Conservation (phyloP, 495 filamentous ascomycete genomes). For the Trichoderma reesei region DNA sequence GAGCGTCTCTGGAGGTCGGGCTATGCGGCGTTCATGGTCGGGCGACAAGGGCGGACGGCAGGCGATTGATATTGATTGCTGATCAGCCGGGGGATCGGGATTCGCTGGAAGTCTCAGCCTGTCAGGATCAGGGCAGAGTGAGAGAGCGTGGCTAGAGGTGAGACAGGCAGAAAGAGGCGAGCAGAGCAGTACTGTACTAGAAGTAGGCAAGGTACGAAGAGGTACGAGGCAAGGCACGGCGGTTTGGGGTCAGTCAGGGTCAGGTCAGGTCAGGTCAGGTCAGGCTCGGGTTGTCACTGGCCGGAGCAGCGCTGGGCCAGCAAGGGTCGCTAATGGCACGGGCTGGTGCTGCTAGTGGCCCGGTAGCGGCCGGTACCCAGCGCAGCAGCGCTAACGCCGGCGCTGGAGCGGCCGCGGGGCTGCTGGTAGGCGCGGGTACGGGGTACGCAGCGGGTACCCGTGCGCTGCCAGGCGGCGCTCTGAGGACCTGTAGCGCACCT, state of each 20-base stretch:
- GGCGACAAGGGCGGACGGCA: too few relatives aligned
- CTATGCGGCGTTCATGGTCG: slow-evolving; percentile 1
- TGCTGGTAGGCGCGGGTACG: background rate
- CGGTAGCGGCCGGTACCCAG: background rate
- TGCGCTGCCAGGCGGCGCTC: background rate
- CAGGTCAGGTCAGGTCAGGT: too few relatives aligned
- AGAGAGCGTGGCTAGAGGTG: background rate
- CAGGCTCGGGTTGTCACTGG: background rate
- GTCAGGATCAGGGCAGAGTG: background rate
- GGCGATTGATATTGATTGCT: background rate
- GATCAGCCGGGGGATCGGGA: background rate
- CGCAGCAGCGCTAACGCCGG: background rate
- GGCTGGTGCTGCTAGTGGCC: background rate
- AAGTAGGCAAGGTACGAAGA: too few relatives aligned
- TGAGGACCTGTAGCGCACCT: background rate
- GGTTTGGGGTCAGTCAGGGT: too few relatives aligned
- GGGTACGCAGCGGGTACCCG: background rate
- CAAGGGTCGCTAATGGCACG: too few relatives aligned
- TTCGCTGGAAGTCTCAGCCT: background rate
- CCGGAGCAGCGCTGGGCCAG: background rate
- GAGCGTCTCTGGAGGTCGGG: background rate
- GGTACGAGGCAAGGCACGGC: too few relatives aligned
- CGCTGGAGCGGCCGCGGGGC: background rate
- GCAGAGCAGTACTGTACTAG: too few relatives aligned
- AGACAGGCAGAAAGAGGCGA: background rate